Conservation (phyloP, 1,139 yeast species). For the Pichia sp. region DNA sequence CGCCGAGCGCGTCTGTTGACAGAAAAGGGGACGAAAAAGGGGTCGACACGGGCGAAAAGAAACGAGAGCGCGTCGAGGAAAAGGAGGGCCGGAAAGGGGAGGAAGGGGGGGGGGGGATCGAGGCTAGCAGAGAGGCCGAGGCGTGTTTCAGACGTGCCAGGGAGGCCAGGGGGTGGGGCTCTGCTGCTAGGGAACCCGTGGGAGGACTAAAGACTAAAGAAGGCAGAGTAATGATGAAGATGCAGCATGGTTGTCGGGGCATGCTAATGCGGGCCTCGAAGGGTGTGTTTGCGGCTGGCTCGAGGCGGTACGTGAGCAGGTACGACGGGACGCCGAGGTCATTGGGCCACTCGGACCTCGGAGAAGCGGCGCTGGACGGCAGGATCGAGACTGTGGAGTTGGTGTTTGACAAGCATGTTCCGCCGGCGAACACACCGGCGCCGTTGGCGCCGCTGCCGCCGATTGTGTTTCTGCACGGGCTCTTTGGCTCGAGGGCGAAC, state of each 20-base stretch:
- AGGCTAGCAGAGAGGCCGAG: neutral
- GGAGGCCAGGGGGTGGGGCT: neutral
- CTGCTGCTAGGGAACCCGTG: neutral
- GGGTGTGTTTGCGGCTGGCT: too few relatives aligned
- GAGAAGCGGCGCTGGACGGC: constrained; percentile 21
- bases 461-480: constrained; percentile 76
- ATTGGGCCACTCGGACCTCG: constrained; percentile 13
- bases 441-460: constrained; percentile 36
- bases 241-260: too few relatives aligned
- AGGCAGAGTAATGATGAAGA: too few relatives aligned
- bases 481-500: constrained; percentile 79
- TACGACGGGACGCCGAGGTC: constrained; percentile 26
- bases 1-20: neutral
- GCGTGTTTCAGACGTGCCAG: neutral
- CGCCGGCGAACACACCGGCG: constrained; percentile 17
- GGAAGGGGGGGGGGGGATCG: neutral
- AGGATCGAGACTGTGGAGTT: constrained; percentile 42
- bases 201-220: too few relatives aligned
- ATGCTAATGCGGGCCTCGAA: too few relatives aligned
- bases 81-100: neutral
- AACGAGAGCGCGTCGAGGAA: constrained; percentile 1
- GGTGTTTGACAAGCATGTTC: constrained; percentile 38
- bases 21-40: neutral
- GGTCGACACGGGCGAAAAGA: neutral
- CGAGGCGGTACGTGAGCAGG: too few relatives aligned